Percentiles rank a stretch among this genome's conserved stretches.
Conservation (phyloP, 2,329 filamentous ascomycete species). For the Bipolaris sorokiniana region DNA sequence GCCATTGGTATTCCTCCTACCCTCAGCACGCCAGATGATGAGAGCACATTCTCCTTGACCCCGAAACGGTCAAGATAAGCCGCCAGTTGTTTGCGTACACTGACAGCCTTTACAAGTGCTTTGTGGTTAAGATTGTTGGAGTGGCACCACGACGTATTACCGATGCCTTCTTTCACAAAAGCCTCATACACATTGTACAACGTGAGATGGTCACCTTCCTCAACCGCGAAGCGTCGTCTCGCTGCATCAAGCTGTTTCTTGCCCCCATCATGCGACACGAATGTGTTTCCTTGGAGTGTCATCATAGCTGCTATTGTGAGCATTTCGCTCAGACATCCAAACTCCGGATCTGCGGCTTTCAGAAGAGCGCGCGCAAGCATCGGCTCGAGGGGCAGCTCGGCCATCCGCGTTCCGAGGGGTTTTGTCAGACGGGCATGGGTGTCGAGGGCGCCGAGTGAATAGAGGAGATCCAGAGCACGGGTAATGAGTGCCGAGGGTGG, state of each 20-base stretch:
- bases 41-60: constrained; percentile 62
- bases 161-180: constrained; percentile 81
- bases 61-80: constrained; percentile 87
- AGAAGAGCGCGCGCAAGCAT: constrained; percentile 94
- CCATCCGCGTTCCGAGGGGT: constrained; percentile 88
- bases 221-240: constrained; percentile 82
- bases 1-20: constrained; percentile 59
- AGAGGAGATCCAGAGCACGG: constrained; percentile 86
- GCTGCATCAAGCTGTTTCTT: constrained; percentile 76
- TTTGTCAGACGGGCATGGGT: constrained; percentile 88
- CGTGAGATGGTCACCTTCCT: constrained; percentile 93
- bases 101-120: constrained; percentile 79
- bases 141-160: constrained; percentile 84
- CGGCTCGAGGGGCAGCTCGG: constrained; percentile 88
- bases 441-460: constrained; percentile 84
- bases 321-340: constrained; percentile 83
- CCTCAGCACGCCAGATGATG: constrained; percentile 45
- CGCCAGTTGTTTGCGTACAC: constrained; percentile 83
- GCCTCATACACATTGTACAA: constrained; percentile 92
- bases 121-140: constrained; percentile 89
- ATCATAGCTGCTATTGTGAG: constrained; percentile 95
- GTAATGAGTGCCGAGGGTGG: constrained; percentile 85
- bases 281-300: constrained; percentile 80
- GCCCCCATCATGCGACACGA: constrained; percentile 79
- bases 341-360: constrained; percentile 65